Evolutionary conservation across 2,329 filamentous ascomycete species (phyloP), one percentile per base, ranked within the genome.

Genomic region (Colletotrichum abscissum): DNA sequence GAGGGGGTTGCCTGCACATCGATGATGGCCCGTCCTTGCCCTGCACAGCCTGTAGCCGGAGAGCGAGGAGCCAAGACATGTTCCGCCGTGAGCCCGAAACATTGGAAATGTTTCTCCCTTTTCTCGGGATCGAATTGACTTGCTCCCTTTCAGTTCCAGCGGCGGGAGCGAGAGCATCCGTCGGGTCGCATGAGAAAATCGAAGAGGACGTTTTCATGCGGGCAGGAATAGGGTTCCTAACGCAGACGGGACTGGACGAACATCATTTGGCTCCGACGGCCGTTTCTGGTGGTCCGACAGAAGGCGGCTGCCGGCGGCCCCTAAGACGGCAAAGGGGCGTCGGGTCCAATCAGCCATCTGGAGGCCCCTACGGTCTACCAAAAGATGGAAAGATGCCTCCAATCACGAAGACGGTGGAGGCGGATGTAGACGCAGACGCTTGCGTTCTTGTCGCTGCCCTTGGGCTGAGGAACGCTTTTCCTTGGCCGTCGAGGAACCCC

Each of bases 271-370:
- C 72, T 74, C 68, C 72, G 72, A 67, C 63, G 57, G 57, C 72
- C 68, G 69, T 72, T 74, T 74, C 68, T 74, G 72, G 72, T 68
- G 57, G 68, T 67, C 68, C 72, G 72, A 63, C 52, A 72, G 42
- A 71, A 38, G 68, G 72, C 72, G 69, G 72, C 63, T 72, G 68
- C 57, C 24, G 71, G 67, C 71, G 49, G 62, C 67, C 62, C 49
- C 57, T 69, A 62, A 67, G n/a, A 66, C 46, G 67, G 71, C 60
- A 42, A 63, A 73, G 57, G 68, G 68, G 67, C 67, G 52, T 59
- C 68, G 52, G 42, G 52, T 30, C 63, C 72, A 74, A 72, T 68
- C 72, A 74, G 49, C 58, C 63, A 33, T 59, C 49, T 56, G 49
- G 63, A 59, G 59, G 63, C 58, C 67, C 68, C 67, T 62, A 55